These are phyloP conservation scores for Cafeteria roenbergensis DNA, from an alignment of 108 stramenopile species.

Conservation along the genomic window DNA sequence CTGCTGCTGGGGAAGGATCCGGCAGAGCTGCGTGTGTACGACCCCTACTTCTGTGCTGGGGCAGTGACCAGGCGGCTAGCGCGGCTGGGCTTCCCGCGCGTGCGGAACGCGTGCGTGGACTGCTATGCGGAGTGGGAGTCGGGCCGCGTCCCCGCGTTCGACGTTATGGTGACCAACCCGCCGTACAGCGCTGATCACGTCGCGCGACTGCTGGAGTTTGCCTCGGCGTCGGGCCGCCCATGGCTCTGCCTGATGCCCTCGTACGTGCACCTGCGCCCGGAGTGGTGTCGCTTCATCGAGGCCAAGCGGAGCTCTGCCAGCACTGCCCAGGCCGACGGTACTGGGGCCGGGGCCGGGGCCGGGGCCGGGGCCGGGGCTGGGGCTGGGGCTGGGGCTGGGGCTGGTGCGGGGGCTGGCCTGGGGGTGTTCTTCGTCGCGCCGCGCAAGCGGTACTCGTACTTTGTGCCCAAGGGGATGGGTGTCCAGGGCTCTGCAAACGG, in stretches of 20 bases:
- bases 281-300: neutral
- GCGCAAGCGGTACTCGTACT: neutral
- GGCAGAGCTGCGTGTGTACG: constrained; percentile 56
- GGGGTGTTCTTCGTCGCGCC: neutral
- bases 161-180: constrained; percentile 84
- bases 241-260: constrained; percentile 63
- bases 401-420: neutral
- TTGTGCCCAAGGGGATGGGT: neutral
- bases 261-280: constrained; percentile 35
- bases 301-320: neutral
- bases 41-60: constrained; percentile 95
- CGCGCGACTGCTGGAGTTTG: constrained; percentile 55
- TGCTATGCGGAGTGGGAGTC: constrained; percentile 28
- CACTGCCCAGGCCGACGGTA: neutral
- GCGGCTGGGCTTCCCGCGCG: constrained; percentile 65
- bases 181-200: constrained; percentile 85
- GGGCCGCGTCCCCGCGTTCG: constrained; percentile 50
- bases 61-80: constrained; percentile 54
- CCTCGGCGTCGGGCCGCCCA: constrained; percentile 34
- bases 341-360: too few species aligned
- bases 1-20: constrained; percentile 29
- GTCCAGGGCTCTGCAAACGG: too few species aligned
- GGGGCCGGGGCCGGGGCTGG: too few species aligned
- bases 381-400: neutral
- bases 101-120: constrained; percentile 61